Evolutionary conservation across 2,329 filamentous ascomycete genomes (phyloP), one percentile per base, ranked within the genome.

Genomic region (Trichoderma endophyticum): DNA sequence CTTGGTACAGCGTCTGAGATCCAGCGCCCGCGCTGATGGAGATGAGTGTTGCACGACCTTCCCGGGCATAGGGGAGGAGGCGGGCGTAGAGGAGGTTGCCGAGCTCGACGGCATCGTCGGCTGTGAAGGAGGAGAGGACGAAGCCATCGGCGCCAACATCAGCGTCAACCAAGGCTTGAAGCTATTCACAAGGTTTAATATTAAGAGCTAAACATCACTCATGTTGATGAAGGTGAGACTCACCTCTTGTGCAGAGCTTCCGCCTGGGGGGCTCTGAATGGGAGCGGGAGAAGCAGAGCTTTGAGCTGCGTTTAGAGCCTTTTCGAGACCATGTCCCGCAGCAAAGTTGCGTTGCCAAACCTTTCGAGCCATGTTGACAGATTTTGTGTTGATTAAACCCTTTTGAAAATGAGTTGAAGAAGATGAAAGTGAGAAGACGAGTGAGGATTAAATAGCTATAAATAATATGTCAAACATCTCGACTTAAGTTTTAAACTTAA

Each of bases 1-100:
- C 84, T 79, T 94, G 92, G 84, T 94, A 95, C 24, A 95, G 82
- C 1, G 89, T 84, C 76, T 92, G 91, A 63, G 81, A 79, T 75
- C 80, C 81, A 77, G 88, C 86, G 71, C 88, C 84, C n/a, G 90
- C 85, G 36, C 86, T 83, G 80, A 93, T 92, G 77, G 88, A 88
- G 77, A 93, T 88, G 39, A 92, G 82, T 0, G 90, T 85, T 60
- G 86, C 85, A 8, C 78, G 75, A 15, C 71, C 71, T 73, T 68
- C 9, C 24, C 74, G 60, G 2, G 76, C 43, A 8, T 88, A 84
- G 6, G 86, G 83, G 34, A 87, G 82, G 8, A 93, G 87, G n/a
- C 90, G 86, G 51, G 86, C 87, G 76, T 90, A 88, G 30, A 93
- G 86, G 24, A 90, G 86, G 74, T 87, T 86, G 72, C 91, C 91